Evolutionary conservation across 331 rosid species (phyloP), one percentile per base, ranked within the genome.

Genomic region (Cydonia oblonga): DNA sequence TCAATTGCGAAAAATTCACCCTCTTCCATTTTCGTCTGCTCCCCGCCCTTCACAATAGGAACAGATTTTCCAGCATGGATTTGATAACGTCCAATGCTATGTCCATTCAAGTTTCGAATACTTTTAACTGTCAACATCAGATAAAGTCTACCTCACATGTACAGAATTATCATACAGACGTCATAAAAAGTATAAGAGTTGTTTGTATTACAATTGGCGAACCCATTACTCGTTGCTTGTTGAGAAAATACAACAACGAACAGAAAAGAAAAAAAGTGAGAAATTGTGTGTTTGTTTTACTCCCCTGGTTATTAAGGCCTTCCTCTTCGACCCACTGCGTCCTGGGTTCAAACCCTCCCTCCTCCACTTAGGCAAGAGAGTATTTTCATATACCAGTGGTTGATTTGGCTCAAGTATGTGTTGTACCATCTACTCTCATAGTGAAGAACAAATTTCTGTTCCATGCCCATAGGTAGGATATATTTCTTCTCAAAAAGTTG

Each of bases 11-110:
- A 93, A 79, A 91, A 89, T 86, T 93, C 98, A 28, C 98, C 98
- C 93, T 93, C 98, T 83, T 93, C 98, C 98, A 93, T 93, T 73
- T 93, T 93, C 23, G 97, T 93, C 85, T 93, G 97, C 88, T 93
- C 98, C 76, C 98, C 98, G 38, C 97, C 98, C 85, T 91, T 93
- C 84, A 93, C 98, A 68, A 91, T 93, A 22, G 98, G 97, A 79
- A 93, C 96, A 13, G 97, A 93, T 75, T 93, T 93, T 61, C 91
- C 98, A 25, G 96, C 97, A 85, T 93, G 98, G 74, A 91, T 93
- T 77, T 93, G 98, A 84, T 93, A 93, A 82, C 86, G 92, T 57
- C 96, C 98, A 69, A 93, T 87, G 89, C 98, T 91, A 76, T 93
- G 98, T 65, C 98, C 98, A 73, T 91, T 93, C 96, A 93, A 86